Evolutionary conservation across 108 stramenopile species (phyloP), one percentile per base, ranked within the genome.

Genomic region (Nitzschia palea): DNA sequence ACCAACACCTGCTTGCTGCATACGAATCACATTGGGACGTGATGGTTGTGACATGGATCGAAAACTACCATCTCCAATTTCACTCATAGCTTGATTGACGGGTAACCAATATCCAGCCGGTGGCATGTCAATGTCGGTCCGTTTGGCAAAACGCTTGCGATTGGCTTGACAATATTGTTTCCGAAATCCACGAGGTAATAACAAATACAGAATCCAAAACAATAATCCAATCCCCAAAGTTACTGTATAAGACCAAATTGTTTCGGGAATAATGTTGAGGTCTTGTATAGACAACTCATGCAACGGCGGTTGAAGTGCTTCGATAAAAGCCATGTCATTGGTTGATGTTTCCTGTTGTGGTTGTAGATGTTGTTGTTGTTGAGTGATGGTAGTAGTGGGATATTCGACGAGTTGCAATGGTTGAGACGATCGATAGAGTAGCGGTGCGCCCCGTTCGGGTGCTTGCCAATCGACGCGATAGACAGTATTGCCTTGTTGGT

Each of bases 141-240:
- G 43, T 10, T 62, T 34, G n/a, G 67, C 57, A 44, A 74, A 82
- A 10, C 80, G 71, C 51, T 69, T 64, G 25, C 71, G 77, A 66
- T 69, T 52, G 48, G 77, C 73, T 20, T 47, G 12, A 66, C 72
- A 83, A 29, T 71, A 75, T 25, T 58, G 64, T 52, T 70, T 70
- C 12, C 82, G 73, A 28, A 76, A 68, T 8, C 82, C 82, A 37
- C 73, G 55, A 1, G 82, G 82, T 31, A 76, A 32, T 0, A 83
- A 22, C 36, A 83, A 51, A 35, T 78, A 83, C n/a, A 75, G 22
- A 0, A 79, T 51, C 63, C 65, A 83, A 29, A 62, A 6, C 12
- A 44, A 6, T 32, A 82, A 42, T 9, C 27, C 15, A 17, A 33
- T 40, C 1, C 37, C 67, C 44, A 73, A 59, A 53, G 57, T 68